phyloP scores from a whole-genome alignment of 2,329 filamentous ascomycete species.

The Neophaeococcomyces mojaviensis region DNA sequence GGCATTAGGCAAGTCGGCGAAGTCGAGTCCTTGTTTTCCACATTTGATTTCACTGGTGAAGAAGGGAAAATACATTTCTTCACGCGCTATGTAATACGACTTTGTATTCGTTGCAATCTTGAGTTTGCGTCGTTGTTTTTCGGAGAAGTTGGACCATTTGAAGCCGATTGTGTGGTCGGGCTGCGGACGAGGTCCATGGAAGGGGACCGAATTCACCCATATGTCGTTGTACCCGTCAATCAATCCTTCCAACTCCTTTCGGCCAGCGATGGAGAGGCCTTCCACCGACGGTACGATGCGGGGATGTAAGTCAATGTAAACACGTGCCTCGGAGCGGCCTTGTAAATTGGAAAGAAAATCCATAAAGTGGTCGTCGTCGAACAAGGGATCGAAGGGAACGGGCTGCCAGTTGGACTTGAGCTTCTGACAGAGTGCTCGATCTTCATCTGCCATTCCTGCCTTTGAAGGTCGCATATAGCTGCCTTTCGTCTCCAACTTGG shows the following conservation, averaged over 20 bases:
- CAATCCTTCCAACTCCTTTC: slow-evolving; percentile 14
- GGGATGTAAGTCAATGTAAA: no score
- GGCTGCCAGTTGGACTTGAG: no score
- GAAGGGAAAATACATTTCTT: slow-evolving; percentile 43
- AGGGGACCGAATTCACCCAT: slow-evolving; percentile 26
- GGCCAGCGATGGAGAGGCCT: not conserved
- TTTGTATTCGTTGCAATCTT: slow-evolving; percentile 1
- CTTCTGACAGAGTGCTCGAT: no score
- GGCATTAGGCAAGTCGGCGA: slow-evolving; percentile 25
- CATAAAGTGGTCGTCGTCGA: no score
- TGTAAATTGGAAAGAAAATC: no score
- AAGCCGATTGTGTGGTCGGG: slow-evolving; percentile 30
- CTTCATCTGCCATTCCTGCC: no score
- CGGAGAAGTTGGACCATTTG: slow-evolving; percentile 33
- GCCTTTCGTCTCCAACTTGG: no score
- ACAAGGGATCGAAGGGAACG: no score
- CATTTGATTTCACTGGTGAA: slow-evolving; percentile 44
- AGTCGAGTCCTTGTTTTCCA: slow-evolving; percentile 28
- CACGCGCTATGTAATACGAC: slow-evolving; percentile 9
- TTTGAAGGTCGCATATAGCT: no score
- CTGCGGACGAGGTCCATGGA: slow-evolving; percentile 27
- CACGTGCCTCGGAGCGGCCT: no score
- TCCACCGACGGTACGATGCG: no score
- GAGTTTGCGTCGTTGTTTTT: slow-evolving; percentile 37
- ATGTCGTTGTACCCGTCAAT: slow-evolving; percentile 29